Percentiles rank a stretch among this genome's conserved stretches.
phyloP scores from a whole-genome alignment of 2,329 filamentous ascomycete species.

The Pseudogymnoascus sp. region DNA sequence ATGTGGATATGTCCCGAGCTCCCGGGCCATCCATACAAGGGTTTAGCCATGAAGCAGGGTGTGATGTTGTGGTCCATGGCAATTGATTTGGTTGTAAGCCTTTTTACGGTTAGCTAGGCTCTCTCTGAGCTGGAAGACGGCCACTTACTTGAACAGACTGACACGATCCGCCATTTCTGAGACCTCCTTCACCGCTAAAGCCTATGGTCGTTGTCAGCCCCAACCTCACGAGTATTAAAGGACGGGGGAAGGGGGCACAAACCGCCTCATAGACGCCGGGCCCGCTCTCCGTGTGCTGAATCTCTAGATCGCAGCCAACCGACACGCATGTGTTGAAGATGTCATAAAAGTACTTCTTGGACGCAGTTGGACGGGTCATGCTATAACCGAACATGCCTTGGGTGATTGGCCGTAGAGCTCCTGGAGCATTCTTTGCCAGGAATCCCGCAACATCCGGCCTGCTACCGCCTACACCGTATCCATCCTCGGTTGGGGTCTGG shows the following conservation, averaged over 20 bases:
- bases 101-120: not conserved
- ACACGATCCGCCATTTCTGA: slow-evolving; percentile 86
- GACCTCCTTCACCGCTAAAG: slow-evolving; percentile 79
- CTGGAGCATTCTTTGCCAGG: slow-evolving; percentile 62
- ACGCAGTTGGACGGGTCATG: slow-evolving; percentile 76
- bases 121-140: not conserved
- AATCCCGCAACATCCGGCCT: slow-evolving; percentile 65
- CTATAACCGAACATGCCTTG: slow-evolving; percentile 97
- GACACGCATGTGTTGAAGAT: slow-evolving; percentile 71
- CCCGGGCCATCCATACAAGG: slow-evolving; percentile 78
- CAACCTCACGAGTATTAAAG: not conserved
- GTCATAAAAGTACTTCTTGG: slow-evolving; percentile 86
- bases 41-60: slow-evolving; percentile 99
- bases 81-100: slow-evolving; percentile 60
- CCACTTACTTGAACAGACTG: slow-evolving; percentile 85
- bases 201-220: slow-evolving; percentile 59
- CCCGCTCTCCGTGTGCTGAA: slow-evolving; percentile 92
- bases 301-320: slow-evolving; percentile 77
- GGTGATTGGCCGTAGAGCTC: slow-evolving; percentile 67
- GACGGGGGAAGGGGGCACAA: not conserved
- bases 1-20: slow-evolving; percentile 96
- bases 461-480: slow-evolving; percentile 44
- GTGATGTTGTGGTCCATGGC: slow-evolving; percentile 84
- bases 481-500: slow-evolving; percentile 47
- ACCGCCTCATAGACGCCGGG: slow-evolving; percentile 82